Evolutionary conservation across 2,329 filamentous ascomycete genomes (phyloP).

Genomic region (Alternaria longipes): DNA sequence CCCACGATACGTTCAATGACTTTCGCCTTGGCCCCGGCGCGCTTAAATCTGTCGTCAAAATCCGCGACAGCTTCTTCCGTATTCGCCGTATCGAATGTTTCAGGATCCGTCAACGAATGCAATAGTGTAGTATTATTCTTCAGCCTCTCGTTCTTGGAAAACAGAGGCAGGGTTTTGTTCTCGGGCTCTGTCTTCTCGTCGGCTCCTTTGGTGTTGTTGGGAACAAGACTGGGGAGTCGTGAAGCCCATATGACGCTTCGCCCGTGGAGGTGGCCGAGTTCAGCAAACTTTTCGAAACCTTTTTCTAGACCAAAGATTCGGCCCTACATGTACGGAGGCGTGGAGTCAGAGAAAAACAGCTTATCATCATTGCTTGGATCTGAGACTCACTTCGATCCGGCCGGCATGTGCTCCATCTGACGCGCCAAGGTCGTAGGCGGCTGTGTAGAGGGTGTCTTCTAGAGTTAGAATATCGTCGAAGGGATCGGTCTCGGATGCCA

Average conservation of each 20-base stretch:
- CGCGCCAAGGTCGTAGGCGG: constrained; percentile 80
- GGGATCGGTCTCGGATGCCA: constrained; percentile 48
- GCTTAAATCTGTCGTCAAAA: constrained; percentile 87
- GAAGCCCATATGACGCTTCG: constrained; percentile 85
- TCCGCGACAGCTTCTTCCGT: constrained; percentile 89
- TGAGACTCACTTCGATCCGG: constrained; percentile 68
- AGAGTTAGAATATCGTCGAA: constrained; percentile 67
- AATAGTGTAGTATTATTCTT: constrained; percentile 79
- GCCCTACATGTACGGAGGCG: constrained; percentile 55
- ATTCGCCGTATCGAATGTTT: constrained; percentile 80
- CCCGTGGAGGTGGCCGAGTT: constrained; percentile 80
- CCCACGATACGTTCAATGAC: constrained; percentile 78
- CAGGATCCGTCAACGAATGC: constrained; percentile 79
- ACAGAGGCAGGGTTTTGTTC: constrained; percentile 52
- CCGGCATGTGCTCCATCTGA: constrained; percentile 80
- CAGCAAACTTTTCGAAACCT: constrained; percentile 90
- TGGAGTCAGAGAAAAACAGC: too few relatives aligned
- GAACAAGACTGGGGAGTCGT: constrained; percentile 57
- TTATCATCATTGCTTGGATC: too few relatives aligned
- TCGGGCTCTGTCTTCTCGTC: background rate
- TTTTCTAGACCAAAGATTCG: constrained; percentile 90
- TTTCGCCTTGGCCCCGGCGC: constrained; percentile 83
- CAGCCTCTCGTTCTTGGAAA: constrained; percentile 70
- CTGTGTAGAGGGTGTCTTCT: constrained; percentile 77
- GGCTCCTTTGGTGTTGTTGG: background rate